Conservation (phyloP, 2,329 filamentous ascomycete genomes). For the Diplodia scrobiculata region DNA sequence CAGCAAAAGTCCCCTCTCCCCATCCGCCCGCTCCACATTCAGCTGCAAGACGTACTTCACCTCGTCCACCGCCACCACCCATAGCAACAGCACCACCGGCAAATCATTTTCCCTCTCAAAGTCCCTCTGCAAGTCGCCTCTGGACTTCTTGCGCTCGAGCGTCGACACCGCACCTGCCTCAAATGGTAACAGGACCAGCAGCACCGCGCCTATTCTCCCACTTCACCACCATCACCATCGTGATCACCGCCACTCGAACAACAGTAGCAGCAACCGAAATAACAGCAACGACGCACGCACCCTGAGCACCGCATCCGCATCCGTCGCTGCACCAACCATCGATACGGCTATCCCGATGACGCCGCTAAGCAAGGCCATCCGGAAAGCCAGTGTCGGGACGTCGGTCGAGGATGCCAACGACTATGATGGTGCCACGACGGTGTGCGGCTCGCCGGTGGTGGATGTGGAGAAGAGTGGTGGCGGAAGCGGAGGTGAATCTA, state of each 20-base stretch:
- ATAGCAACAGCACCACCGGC: neutral
- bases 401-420: neutral
- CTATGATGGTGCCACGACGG: neutral
- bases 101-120: neutral
- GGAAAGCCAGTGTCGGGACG: slow-evolving; percentile 11
- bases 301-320: neutral
- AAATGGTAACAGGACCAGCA: neutral
- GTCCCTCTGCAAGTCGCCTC: neutral
- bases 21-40: neutral
- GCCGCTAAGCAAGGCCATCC: slow-evolving; percentile 16
- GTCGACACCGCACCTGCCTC: neutral
- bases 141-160: neutral
- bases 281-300: neutral
- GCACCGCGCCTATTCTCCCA: neutral
- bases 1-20: neutral
- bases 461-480: neutral
- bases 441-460: neutral
- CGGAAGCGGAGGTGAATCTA: neutral
- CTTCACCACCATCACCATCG: neutral
- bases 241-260: neutral
- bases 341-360: slow-evolving; percentile 13
- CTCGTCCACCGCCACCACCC: neutral
- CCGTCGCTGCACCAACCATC: neutral
- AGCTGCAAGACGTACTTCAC: slow-evolving; percentile 12
- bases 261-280: neutral